Evolutionary conservation across 306 rosid species (phyloP).

Genomic region (Adenanthera pavonina): DNA sequence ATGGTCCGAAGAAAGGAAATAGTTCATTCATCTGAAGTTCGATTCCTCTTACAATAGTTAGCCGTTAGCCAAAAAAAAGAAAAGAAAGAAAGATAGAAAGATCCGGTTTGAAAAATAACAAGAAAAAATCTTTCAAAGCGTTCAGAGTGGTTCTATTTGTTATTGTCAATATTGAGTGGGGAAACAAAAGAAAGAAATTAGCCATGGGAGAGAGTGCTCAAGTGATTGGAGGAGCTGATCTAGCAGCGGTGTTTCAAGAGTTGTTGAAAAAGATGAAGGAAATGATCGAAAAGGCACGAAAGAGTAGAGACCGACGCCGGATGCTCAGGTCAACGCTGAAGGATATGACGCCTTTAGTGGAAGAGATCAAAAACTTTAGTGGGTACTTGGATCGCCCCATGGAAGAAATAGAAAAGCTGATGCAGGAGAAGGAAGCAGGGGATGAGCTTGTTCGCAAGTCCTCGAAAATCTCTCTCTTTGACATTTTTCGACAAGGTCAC

Average conservation of each 20-base stretch:
- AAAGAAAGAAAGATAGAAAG: not conserved
- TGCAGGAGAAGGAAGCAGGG: constrained; percentile 7
- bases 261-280: not conserved
- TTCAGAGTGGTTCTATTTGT: not conserved
- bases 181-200: not conserved
- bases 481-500: not conserved
- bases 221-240: not conserved
- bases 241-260: not conserved
- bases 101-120: no score
- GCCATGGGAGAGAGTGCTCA: constrained; percentile 28
- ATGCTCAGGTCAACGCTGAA: constrained; percentile 20
- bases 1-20: no score
- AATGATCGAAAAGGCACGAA: not conserved
- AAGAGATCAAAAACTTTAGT: constrained; percentile 31
- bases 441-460: not conserved
- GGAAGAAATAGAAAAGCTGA: constrained; percentile 35
- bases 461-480: constrained; percentile 17
- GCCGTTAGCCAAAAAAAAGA: no score
- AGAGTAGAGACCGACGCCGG: not conserved
- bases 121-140: not conserved
- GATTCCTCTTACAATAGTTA: not conserved
- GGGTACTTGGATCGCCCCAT: constrained; percentile 30
- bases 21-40: not conserved
- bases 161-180: not conserved
- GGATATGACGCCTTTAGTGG: constrained; percentile 13